Conservation (phyloP, 805 yeast genomes). For the Candida jianshihensis region DNA sequence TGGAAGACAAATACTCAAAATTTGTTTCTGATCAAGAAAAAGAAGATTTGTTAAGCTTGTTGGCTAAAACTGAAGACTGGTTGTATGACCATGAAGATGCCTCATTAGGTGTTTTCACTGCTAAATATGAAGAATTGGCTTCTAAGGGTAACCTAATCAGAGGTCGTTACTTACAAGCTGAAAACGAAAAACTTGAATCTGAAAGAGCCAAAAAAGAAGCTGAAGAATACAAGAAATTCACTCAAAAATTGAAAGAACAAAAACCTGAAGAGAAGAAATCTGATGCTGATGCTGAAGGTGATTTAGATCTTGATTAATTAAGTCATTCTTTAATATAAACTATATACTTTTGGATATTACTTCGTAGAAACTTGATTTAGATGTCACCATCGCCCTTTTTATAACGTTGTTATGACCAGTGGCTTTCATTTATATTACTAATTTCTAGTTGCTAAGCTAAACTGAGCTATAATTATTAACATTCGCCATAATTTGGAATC, state of each 20-base stretch:
- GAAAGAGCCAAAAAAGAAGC: slow-evolving; percentile 83
- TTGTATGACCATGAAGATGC: slow-evolving; percentile 96
- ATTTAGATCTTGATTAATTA: slow-evolving; percentile 29
- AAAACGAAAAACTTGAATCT: slow-evolving; percentile 93
- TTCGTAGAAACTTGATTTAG: no score
- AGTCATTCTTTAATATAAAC: no score
- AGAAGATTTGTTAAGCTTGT: slow-evolving; percentile 61
- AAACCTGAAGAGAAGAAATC: slow-evolving; percentile 17
- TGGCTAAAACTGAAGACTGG: slow-evolving; percentile 94
- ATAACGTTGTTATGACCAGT: no score
- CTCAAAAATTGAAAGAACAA: slow-evolving; percentile 26
- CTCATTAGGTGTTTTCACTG: slow-evolving; percentile 92
- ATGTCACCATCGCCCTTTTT: no score
- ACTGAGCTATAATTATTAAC: no score
- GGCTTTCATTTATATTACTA: no score
- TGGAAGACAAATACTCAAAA: slow-evolving; percentile 82
- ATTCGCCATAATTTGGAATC: no score
- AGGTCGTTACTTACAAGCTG: slow-evolving; percentile 90
- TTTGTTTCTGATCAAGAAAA: slow-evolving; percentile 92
- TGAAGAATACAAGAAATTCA: slow-evolving; percentile 42
- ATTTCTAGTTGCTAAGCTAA: no score
- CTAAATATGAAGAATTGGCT: slow-evolving; percentile 95
- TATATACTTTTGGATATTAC: no score
- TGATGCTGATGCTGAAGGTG: slow-evolving; percentile 34
- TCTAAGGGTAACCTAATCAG: slow-evolving; percentile 89